These are phyloP conservation scores for Calycina marina DNA, from an alignment of 2,329 filamentous ascomycete species.

Conservation along the genomic window DNA sequence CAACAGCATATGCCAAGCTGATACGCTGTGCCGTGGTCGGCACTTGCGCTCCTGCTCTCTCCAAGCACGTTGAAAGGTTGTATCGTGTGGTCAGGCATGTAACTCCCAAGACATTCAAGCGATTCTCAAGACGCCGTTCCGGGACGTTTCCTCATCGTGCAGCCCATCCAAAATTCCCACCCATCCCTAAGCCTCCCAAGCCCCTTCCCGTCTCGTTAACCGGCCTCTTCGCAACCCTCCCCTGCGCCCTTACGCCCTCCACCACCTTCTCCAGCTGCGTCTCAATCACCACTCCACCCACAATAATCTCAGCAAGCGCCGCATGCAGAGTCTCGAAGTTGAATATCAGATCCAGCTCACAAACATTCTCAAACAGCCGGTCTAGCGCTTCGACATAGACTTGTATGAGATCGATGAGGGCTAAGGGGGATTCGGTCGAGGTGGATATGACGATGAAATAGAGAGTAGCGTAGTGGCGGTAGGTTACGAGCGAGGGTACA, in stretches of 20 bases:
- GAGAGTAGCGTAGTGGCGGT: conserved; percentile 94
- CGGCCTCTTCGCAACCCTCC: conserved; percentile 63
- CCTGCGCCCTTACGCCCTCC: conserved; percentile 64
- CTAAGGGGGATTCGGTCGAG: conserved; percentile 87
- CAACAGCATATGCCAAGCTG: too few relatives aligned
- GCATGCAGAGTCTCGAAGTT: conserved; percentile 97
- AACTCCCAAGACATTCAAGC: too few relatives aligned
- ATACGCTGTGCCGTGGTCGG: too few relatives aligned
- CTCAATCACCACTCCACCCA: conserved; percentile 88
- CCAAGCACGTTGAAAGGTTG: too few relatives aligned
- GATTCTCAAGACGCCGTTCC: too few relatives aligned
- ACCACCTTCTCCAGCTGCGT: conserved; percentile 75
- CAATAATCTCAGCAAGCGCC: conserved; percentile 82
- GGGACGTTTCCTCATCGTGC: conserved; percentile 14
- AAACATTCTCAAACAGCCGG: conserved; percentile 93
- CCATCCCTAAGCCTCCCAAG: conserved; percentile 29
- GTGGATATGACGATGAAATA: conserved; percentile 98
- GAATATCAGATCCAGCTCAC: conserved; percentile 93
- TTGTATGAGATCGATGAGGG: conserved; percentile 90
- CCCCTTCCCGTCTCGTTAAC: conserved; percentile 53
- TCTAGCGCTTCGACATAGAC: conserved; percentile 96
- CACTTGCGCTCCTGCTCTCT: too few relatives aligned
- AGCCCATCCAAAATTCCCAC: conserved; percentile 22
- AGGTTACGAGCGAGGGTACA: conserved; percentile 87
- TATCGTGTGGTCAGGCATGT: too few relatives aligned